Evolutionary conservation across 1,284 basidiomycete genomes (phyloP).

Genomic region (Puccinia brachypodii): DNA sequence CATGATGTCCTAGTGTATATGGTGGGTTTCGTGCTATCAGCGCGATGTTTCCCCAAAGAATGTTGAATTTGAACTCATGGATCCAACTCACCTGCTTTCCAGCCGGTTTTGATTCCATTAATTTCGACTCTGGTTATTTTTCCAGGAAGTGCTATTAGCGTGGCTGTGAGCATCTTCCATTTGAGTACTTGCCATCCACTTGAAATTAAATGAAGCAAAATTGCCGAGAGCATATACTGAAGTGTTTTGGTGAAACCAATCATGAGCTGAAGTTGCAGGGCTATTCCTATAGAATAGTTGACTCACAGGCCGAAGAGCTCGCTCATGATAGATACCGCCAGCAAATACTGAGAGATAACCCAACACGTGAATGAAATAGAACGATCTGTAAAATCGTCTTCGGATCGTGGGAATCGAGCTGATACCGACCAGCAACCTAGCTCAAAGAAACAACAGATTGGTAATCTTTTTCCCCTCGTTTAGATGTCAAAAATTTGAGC

Average conservation of each 20-base stretch:
- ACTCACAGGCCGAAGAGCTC: conserved; percentile 27
- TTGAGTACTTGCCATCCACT: conserved; percentile 32
- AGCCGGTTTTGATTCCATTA: conserved; percentile 28
- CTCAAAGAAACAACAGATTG: background rate
- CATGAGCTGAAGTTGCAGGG: background rate
- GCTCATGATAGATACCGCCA: conserved; percentile 28
- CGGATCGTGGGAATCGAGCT: conserved; percentile 22
- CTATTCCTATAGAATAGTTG: background rate
- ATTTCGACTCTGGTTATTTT: conserved; percentile 44
- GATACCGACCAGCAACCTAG: conserved; percentile 27
- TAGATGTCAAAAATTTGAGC: background rate
- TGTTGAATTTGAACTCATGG: background rate
- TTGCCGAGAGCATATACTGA: conserved; percentile 31
- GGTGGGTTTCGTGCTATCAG: background rate
- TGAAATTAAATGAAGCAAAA: conserved; percentile 33
- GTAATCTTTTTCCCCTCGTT: background rate
- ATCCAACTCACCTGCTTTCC: conserved; percentile 38
- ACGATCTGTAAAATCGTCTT: conserved; percentile 30
- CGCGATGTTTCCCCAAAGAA: background rate
- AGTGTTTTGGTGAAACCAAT: background rate
- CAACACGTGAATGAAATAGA: conserved; percentile 34
- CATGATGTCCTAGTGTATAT: conserved; percentile 44
- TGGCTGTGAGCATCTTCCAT: conserved; percentile 28
- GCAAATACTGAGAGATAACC: conserved; percentile 35
- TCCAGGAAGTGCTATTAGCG: conserved; percentile 37